Percentiles rank a stretch among this genome's conserved stretches.
These are phyloP conservation scores for Cicer pinnatifidum DNA, from an alignment of 306 rosid species.

Conservation along the genomic window DNA sequence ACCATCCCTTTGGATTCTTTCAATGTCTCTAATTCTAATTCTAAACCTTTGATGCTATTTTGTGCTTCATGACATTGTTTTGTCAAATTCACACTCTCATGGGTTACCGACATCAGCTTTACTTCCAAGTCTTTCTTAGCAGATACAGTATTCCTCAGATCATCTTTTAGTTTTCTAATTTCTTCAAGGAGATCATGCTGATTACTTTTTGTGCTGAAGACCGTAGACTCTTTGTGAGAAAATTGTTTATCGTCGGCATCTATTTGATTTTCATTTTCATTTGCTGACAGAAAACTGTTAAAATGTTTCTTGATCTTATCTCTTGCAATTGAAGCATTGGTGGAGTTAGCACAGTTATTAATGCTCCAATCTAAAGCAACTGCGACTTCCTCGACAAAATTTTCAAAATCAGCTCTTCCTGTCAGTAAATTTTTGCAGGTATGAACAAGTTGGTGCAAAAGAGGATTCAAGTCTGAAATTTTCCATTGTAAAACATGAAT, in stretches of 20 bases:
- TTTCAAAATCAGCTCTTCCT: constrained; percentile 59
- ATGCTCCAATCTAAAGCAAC: constrained; percentile 70
- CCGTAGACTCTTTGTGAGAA: no score
- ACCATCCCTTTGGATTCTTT: constrained; percentile 53
- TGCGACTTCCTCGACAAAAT: constrained; percentile 56
- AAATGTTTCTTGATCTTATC: constrained; percentile 75
- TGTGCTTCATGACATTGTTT: constrained; percentile 69
- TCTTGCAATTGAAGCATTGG: constrained; percentile 57
- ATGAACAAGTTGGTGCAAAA: constrained; percentile 56
- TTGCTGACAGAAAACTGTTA: constrained; percentile 43
- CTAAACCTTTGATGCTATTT: constrained; percentile 57
- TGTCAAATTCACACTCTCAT: constrained; percentile 54
- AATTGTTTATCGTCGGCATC: constrained; percentile 43
- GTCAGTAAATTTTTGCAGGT: constrained; percentile 59
- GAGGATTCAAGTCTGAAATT: constrained; percentile 58
- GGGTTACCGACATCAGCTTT: constrained; percentile 49
- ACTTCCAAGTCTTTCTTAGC: constrained; percentile 59
- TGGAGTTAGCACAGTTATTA: constrained; percentile 55
- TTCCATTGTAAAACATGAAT: constrained; percentile 73
- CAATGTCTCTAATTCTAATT: constrained; percentile 55
- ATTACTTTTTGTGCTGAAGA: not conserved
- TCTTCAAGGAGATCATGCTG: constrained; percentile 54
- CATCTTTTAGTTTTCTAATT: constrained; percentile 57
- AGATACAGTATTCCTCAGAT: constrained; percentile 54
- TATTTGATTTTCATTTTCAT: constrained; percentile 41